phyloP scores from a whole-genome alignment of 202 grass and related monocot genomes.

The Carex arenaria region DNA sequence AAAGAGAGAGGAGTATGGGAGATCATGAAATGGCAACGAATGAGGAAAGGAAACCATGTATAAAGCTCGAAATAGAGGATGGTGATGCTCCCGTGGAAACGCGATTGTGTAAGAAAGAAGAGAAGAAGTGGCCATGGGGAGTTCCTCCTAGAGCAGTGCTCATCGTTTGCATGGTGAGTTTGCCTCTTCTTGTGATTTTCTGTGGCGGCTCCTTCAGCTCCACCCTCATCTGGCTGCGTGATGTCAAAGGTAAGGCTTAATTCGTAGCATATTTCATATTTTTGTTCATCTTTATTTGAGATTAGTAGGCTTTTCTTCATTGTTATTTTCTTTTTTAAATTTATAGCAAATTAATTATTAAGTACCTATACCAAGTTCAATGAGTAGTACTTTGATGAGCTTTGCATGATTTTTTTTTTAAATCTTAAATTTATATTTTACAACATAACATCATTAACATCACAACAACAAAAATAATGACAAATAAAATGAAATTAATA shows the following conservation, averaged over 20 bases:
- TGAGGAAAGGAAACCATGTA: background rate
- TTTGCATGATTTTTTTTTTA: too few relatives aligned
- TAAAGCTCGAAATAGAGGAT: background rate
- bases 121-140: background rate
- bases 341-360: too few relatives aligned
- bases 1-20: background rate
- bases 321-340: too few relatives aligned
- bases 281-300: too few relatives aligned
- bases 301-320: too few relatives aligned
- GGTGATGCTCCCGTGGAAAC: background rate
- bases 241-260: background rate
- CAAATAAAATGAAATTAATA: too few relatives aligned
- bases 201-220: background rate
- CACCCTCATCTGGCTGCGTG: slow-evolving; percentile 21
- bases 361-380: too few relatives aligned
- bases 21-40: background rate
- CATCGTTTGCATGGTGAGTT: slow-evolving; percentile 17
- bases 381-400: too few relatives aligned
- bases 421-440: too few relatives aligned
- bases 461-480: too few relatives aligned
- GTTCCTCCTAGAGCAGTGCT: background rate
- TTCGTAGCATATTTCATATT: too few relatives aligned
- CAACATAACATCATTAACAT: too few relatives aligned
- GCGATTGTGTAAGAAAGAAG: background rate
- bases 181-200: slow-evolving; percentile 17